Evolutionary conservation across 768 basidiomycete species (phyloP), one percentile per base, ranked within the genome.

Genomic region (Piloderma croceum): DNA sequence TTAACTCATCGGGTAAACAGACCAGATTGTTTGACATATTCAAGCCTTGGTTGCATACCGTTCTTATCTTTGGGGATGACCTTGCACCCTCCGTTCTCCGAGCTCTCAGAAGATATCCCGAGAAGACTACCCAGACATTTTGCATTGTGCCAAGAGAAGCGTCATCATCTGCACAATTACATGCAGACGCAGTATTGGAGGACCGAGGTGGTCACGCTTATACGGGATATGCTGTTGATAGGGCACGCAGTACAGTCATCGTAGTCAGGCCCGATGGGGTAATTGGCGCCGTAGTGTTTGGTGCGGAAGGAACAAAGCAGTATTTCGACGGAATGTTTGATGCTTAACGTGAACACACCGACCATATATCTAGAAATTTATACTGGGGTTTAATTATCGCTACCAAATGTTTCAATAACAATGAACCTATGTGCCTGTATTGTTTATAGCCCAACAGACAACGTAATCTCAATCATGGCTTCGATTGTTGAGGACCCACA

Each of bases 261-360:
- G 41, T 53, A 20, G 41, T 48, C 13, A 38, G 52, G 9, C 52
- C 48, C n/a, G 52, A 53, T 27, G 52, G 34, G n/a, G 40, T 43
- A 6, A 38, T 53, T 34, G 48, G 51, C 5, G 48, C 39, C 11
- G 37, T 45, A 29, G 47, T 48, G 17, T 3, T 27, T n/a, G 43
- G 34, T 3, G 25, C 32, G 15, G 37, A 44, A 12, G 45, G 47
- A 11, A 11, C 52, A 20, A 6, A 27, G 25, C 18, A 24, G 31
- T 52, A 50, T 31, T 44, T 50, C 19, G 21, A n/a, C n/a, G n/a
- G n/a, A n/a, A n/a, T n/a, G n/a, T n/a, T n/a, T n/a, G n/a, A n/a
- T n/a, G n/a, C n/a, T n/a, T n/a, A n/a, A n/a, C n/a, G n/a, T n/a
- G n/a, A n/a, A n/a, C n/a, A n/a, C n/a, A n/a, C n/a, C n/a, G n/a